Evolutionary conservation across 176 grass and related monocot species (phyloP), one percentile per base, ranked within the genome.

Genomic region (Aegilops speltoides): DNA sequence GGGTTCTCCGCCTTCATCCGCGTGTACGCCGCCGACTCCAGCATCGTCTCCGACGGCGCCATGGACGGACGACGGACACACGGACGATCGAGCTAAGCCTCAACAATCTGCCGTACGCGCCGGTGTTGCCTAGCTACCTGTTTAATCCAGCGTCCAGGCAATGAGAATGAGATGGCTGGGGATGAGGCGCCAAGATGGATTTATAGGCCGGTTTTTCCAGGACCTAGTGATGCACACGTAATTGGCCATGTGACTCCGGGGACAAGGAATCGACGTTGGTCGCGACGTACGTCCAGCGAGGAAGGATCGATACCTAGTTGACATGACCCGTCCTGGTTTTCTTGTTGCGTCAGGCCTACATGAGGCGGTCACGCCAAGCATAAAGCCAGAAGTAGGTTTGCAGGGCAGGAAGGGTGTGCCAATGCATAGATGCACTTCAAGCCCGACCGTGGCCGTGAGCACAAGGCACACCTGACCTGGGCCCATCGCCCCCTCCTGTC

Each of bases 231-330:
- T 17, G 52, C 10, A 8, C 76, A 60, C 0, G 77, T 29, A 28
- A 76, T 29, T 17, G 16, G 31, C 1, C 25, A 20, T 74, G 61
- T 65, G 6, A 2, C 43, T 0, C 4, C 8, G 6, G 41, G 40
- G 40, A 43, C 13, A 6, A n/a, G 43, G 84, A 74, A 83, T 87
- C 75, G 0, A 83, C 66, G 74, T 75, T 87, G 85, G 34, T 28
- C 60, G 13, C 7, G 54, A 22, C 19, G 54, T 59, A 59, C 19
- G 34, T 19, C 20, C 41, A 64, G 68, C 24, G 61, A 34, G 10
- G 26, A 84, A 75, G 81, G 34, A 91, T 91, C 69, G 76, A 87
- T 91, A 38, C 89, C 85, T 68, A 84, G 78, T 20, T 40, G 68
- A 76, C 50, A 57, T 79, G 65, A 5, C 80, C 77, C 1, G 10